These are phyloP conservation scores for Claviceps digitariae DNA, from an alignment of 2,329 filamentous ascomycete species.

Conservation along the genomic window DNA sequence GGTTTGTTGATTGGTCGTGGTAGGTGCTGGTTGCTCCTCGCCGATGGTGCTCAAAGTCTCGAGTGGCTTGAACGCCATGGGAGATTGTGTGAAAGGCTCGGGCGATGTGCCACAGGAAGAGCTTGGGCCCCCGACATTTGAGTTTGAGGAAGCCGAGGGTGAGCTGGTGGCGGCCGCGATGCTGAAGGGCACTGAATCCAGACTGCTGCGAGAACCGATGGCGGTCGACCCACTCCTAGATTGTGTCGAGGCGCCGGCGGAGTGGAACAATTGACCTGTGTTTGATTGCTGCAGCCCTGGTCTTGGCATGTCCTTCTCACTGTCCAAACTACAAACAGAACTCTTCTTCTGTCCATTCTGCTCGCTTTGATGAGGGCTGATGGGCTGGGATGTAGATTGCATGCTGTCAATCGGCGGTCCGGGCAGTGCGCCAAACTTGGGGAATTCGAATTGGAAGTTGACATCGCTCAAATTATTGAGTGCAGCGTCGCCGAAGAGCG, in stretches of 20 bases:
- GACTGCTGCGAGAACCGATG: conserved; percentile 34
- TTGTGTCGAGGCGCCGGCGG: conserved; percentile 47
- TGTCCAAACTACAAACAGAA: conserved; percentile 17
- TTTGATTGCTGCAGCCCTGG: conserved; percentile 4
- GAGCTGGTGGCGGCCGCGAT: conserved; percentile 45
- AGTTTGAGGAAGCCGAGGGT: conserved; percentile 49
- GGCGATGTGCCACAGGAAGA: conserved; percentile 67
- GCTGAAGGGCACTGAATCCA: conserved; percentile 36
- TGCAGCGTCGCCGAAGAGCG: conserved; percentile 29
- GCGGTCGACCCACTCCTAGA: conserved; percentile 31
- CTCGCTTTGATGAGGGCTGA: conserved; percentile 17
- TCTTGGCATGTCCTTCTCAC: conserved; percentile 12
- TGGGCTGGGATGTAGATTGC: conserved; percentile 16
- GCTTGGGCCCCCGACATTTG: conserved; percentile 38
- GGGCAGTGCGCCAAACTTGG: conserved; percentile 71
- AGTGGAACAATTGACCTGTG: conserved; percentile 35
- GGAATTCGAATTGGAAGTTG: conserved; percentile 92
- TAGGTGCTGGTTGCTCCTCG: conserved; percentile 41
- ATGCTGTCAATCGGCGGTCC: conserved; percentile 24
- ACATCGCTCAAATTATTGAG: conserved; percentile 54
- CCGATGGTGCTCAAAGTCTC: conserved; percentile 53
- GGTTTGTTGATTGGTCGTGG: conserved; percentile 18
- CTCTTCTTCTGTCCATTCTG: conserved; percentile 13
- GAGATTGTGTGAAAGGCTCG: conserved; percentile 61
- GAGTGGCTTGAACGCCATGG: conserved; percentile 47